Base-by-base conservation (phyloP, 2,329 filamentous ascomycete species). In the Chaetomium globosum region DNA sequence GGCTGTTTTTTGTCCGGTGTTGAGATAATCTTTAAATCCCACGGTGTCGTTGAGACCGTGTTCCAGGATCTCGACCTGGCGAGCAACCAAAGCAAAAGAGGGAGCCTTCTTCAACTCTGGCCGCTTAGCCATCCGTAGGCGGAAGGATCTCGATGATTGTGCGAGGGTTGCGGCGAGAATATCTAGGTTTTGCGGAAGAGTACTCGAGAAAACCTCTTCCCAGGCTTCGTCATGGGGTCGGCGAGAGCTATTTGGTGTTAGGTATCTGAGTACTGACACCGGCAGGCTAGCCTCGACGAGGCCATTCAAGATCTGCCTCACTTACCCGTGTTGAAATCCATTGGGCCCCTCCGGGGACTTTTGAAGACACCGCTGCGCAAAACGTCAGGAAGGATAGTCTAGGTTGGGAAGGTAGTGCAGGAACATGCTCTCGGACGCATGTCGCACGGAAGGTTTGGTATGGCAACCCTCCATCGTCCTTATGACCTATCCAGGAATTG, bases 381-480 rank as follows among this genome's bases (percentile, higher is more conserved):
- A 52, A 64, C 80, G 80, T 71, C 80, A 80, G 65, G 80, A 77
- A 59, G 76, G 16, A 77, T 8, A 69, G 65, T 30, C 80, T 13
- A 16, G 13, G 7, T 26, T 9, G 55, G 65, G 48, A 5, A 59
- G 23, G 33, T 23, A 13, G 19, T 79, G 79, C 2, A 74, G 70
- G 69, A 75, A 78, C 77, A 5, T 83, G 85, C 61, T 80, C 70
- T 53, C 84, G 78, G 49, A 82, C 77, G 59, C 82, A 82, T 2
- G 83, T 79, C 6, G 68, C 71, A 66, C 75, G 39, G 65, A 69
- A 65, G 65, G 75, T 68, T 65, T 59, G 9, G 71, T 72, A 67
- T 1, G 63, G n/a, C 55, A 73, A 26, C 21, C 70, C 69, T 3
- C 69, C 67, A 0, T 62, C 60, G 19, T 65, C 26, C 21, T 30